Evolutionary conservation across 2,329 filamentous ascomycete genomes (phyloP), one percentile per base, ranked within the genome.

Genomic region (Boeremia exigua): DNA sequence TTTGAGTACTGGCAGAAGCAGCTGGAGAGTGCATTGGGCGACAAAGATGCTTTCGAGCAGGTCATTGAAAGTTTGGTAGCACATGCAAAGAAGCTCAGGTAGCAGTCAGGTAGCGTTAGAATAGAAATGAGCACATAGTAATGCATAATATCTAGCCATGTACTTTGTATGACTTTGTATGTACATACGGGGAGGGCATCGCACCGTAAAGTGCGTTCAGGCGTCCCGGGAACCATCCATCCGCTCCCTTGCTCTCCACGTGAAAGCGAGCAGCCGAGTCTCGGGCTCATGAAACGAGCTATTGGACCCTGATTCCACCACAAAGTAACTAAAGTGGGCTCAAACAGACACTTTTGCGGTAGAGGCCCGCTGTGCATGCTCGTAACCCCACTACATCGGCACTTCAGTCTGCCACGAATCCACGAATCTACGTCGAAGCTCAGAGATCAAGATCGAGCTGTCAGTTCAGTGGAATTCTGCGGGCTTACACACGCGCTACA

Each of bases 41-140:
- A 98, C 72, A 88, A 95, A 65, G 94, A 97, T 73, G 91, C 92
- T 2, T 95, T 97, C 74, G 94, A 98, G 73, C 92, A 92, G 0
- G 94, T 98, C 14, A 97, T 98, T 82, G 94, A 96, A 78, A 97
- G 96, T 75, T 77, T 98, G 62, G 94, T 97, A 38, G 95, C 92
- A 75, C 92, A 96, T 78, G 92, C 92, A 45, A 84, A 92, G 74
- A 91, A 93, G 78, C 87, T 92, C 53, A 84, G 92, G 71, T 95
- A 93, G 37, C 14, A 17, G 6, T 12, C n/a, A 84, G 92, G 71
- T 95, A 93, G 37, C 14, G 28, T 2, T 12, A 9, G 14, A 9
- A 36, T 27, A 8, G 19, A 44, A 28, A 39, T 38, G n/a, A 45
- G 77, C 91, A 48, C 56, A 29, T 32, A 46, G 34, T 55, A 54